Conservation (phyloP, 2,329 filamentous ascomycete species). For the Hortaea sp. region DNA sequence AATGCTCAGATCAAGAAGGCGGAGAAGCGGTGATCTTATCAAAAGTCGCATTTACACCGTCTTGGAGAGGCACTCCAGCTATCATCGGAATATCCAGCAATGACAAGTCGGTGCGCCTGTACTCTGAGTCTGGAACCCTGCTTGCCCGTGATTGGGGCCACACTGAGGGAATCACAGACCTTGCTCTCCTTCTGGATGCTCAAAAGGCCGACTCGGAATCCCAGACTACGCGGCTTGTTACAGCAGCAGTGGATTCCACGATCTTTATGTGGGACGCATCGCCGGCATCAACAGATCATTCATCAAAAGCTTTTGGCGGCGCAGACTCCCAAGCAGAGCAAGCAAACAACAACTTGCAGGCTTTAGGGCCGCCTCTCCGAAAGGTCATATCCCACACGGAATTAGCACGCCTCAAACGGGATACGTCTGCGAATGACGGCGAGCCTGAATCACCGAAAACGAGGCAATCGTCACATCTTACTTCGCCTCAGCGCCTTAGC, state of each 20-base stretch:
- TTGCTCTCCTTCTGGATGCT: constrained; percentile 43
- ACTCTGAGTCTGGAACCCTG: constrained; percentile 70
- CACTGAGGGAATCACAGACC: constrained; percentile 83
- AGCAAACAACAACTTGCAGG: constrained; percentile 20
- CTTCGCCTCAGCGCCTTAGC: constrained; percentile 41
- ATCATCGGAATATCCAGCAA: constrained; percentile 85
- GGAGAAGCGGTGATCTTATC: constrained; percentile 76
- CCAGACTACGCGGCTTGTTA: constrained; percentile 29
- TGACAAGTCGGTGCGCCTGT: constrained; percentile 89
- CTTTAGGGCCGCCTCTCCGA: constrained; percentile 63
- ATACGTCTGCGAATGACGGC: constrained; percentile 31
- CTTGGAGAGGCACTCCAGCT: constrained; percentile 51
- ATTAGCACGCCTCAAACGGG: constrained; percentile 62
- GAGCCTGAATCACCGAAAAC: constrained; percentile 27
- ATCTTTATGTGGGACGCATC: constrained; percentile 39
- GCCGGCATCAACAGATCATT: constrained; percentile 2
- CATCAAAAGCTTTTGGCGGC: constrained; percentile 1
- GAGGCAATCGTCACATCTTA: constrained; percentile 33
- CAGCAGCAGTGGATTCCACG: constrained; percentile 41
- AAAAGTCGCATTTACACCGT: constrained; percentile 55
- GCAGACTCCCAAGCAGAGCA: neutral
- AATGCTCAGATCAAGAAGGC: constrained; percentile 69
- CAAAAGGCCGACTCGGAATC: neutral
- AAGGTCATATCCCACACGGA: constrained; percentile 82
- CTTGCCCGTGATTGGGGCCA: constrained; percentile 90